Base-by-base conservation (phyloP, 306 rosid species). In the Mucuna pruriens region DNA sequence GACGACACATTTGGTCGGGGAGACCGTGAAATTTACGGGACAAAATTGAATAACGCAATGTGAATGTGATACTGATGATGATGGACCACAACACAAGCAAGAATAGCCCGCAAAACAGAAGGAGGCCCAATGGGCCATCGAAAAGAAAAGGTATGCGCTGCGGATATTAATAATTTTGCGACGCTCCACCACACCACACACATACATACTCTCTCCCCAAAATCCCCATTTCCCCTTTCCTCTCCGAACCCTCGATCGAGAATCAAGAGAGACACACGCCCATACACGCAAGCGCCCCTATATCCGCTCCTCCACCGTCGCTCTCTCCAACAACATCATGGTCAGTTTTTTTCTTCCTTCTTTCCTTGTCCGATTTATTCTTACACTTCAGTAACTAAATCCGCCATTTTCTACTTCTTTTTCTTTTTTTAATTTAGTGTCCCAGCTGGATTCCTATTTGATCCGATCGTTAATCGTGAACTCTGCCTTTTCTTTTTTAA, bases 241-340 rank as follows among this genome's bases (percentile, higher is more conserved):
- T 69, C 75, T 64, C 33, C 48, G 19, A 62, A 44, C 74, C 84
- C 80, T 52, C 74, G 75, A 80, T 80, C 82, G 54, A 74, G 60
- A 52, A 52, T 15, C 5, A 52, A 15, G 57, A 49, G 57, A 49
- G 22, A 49, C 10, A 63, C 1, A 9, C 7, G 69, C 51, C n/a
- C n/a, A n/a, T n/a, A 17, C 19, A 11, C 62, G 20, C 29, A 40
- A 36, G 19, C 55, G 20, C 68, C 23, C 78, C 86, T 76, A 83
- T 83, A 76, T 76, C 78, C 52, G 1, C 82, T 83, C 86, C 86
- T 25, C 69, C 62, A 19, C 74, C 74, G 23, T 83, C 83, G 82
- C 82, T 62, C 58, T 60, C 73, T 68, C 66, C 69, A 70, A 31
- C 33, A 46, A 34, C 22, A 19, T 9, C 67, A 1, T 83, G 86